phyloP scores from a whole-genome alignment of 2,329 filamentous ascomycete genomes.

The Pseudocercospora eumusae region DNA sequence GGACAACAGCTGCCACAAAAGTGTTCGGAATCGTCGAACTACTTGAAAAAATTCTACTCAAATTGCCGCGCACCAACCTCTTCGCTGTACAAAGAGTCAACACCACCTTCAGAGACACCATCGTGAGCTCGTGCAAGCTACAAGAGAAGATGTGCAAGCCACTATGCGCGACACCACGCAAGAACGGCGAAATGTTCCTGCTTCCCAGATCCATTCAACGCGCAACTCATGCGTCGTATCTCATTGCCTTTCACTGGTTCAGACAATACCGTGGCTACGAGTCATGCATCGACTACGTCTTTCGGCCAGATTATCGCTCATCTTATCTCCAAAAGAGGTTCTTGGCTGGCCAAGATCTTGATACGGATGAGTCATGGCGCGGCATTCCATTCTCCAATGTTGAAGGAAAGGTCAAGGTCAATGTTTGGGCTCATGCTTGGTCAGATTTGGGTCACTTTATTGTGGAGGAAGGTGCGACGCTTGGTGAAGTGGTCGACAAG shows the following conservation, averaged over 20 bases:
- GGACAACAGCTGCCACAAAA: slow-evolving; percentile 6
- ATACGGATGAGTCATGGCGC: neutral
- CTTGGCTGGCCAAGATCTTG: neutral
- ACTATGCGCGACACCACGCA: neutral
- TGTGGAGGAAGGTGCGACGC: neutral
- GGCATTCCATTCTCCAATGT: neutral
- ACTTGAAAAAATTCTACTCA: slow-evolving; percentile 26
- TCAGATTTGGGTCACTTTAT: neutral
- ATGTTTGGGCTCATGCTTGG: neutral
- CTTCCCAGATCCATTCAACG: neutral
- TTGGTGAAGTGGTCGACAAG: neutral
- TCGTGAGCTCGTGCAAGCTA: slow-evolving; percentile 15
- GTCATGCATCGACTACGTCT: neutral
- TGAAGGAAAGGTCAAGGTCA: neutral
- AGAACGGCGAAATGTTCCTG: neutral
- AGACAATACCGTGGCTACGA: neutral
- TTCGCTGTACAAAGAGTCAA: slow-evolving; percentile 28
- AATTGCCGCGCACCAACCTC: slow-evolving; percentile 24
- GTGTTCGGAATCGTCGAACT: slow-evolving; percentile 28
- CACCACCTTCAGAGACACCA: slow-evolving; percentile 24
- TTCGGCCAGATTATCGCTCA: neutral
- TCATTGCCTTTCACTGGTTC: neutral
- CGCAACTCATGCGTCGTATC: neutral
- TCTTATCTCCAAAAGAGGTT: neutral
- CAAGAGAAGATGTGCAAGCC: neutral